A percentile compares a stretch with the other conserved stretches of the same genome.
Evolutionary conservation across 1,284 basidiomycete genomes (phyloP).

Genomic region (Puccinia triticina): DNA sequence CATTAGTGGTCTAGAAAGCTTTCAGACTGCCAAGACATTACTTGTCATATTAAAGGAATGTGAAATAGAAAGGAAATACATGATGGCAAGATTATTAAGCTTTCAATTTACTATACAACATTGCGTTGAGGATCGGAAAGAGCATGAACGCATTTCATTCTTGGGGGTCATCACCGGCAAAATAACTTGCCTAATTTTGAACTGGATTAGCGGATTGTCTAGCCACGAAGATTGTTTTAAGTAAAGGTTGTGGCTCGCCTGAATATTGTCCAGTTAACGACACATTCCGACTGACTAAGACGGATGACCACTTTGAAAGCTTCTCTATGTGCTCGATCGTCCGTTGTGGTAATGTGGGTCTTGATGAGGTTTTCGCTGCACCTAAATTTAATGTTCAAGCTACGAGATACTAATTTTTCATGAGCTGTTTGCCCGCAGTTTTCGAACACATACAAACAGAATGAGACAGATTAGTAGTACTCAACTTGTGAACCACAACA

Average conservation of each 20-base stretch:
- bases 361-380: constrained; percentile 5
- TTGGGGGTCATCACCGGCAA: background rate
- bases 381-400: constrained; percentile 8
- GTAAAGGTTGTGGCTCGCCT: background rate
- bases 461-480: background rate
- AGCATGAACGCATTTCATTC: background rate
- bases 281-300: background rate
- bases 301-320: background rate
- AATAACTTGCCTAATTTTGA: background rate
- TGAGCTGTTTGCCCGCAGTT: too few relatives aligned
- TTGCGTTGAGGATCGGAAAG: background rate
- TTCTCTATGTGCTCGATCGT: background rate
- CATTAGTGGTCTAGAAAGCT: too few relatives aligned
- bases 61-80: background rate
- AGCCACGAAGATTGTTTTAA: background rate
- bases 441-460: too few relatives aligned
- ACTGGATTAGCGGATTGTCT: background rate
- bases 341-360: background rate
- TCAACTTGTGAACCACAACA: background rate
- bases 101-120: background rate
- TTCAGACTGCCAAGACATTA: too few relatives aligned
- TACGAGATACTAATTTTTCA: too few relatives aligned
- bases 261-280: background rate
- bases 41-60: background rate
- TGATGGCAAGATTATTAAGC: background rate